Percentiles rank a stretch among this genome's conserved stretches.
phyloP scores from a whole-genome alignment of 495 filamentous ascomycete species.

The Tuber calosporum region DNA sequence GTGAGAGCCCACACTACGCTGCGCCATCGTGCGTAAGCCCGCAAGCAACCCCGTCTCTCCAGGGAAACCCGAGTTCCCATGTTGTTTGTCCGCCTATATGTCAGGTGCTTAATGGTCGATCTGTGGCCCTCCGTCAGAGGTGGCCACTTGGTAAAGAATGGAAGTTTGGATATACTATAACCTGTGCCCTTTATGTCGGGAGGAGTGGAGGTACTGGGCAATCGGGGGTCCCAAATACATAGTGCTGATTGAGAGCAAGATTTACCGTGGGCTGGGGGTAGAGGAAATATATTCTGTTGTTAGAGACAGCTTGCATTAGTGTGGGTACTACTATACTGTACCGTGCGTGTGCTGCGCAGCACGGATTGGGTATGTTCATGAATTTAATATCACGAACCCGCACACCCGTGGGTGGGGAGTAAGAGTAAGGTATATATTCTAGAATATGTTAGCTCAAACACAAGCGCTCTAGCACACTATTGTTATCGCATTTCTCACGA shows the following conservation, averaged over 20 bases:
- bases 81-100: neutral
- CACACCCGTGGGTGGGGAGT: neutral
- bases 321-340: neutral
- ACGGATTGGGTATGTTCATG: too few relatives aligned
- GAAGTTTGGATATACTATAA: neutral
- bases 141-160: neutral
- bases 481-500: neutral
- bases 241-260: neutral
- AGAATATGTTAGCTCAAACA: neutral
- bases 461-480: neutral
- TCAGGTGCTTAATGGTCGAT: neutral
- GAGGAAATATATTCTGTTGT: neutral
- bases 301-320: neutral
- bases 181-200: neutral
- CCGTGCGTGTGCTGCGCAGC: neutral
- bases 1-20: neutral
- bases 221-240: neutral
- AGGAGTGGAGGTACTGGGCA: neutral
- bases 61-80: too few relatives aligned
- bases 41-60: too few relatives aligned
- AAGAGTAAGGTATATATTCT: neutral
- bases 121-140: neutral
- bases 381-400: neutral
- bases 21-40: too few relatives aligned
- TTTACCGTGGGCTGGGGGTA: neutral